Evolutionary conservation across 257 asterid species (phyloP).

Genomic region (Solanum peruvianum): DNA sequence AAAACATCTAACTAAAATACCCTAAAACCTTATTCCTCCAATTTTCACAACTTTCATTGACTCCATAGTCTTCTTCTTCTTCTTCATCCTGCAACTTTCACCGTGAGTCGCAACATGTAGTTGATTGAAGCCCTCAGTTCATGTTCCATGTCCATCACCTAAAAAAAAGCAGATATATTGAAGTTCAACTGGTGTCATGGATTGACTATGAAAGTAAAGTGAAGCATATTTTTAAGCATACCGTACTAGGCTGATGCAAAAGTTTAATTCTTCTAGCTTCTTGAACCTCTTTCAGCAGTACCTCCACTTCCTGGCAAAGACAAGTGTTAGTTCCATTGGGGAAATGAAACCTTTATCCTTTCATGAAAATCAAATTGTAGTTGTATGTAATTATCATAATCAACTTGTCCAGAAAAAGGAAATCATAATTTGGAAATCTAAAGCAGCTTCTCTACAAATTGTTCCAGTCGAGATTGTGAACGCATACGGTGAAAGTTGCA

Average conservation of each 20-base stretch:
- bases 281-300: conserved; percentile 82
- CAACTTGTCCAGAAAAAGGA: not conserved
- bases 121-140: conserved; percentile 49
- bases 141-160: conserved; percentile 96
- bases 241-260: conserved; percentile 67
- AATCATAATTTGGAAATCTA: not conserved
- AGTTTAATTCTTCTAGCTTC: conserved; percentile 75
- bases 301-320: conserved; percentile 39
- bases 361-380: not conserved
- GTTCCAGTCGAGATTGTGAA: too few relatives aligned
- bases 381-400: not conserved
- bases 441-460: not conserved
- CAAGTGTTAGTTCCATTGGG: not conserved
- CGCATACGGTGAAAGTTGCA: too few relatives aligned
- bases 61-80: too few relatives aligned
- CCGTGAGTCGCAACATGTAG: not conserved
- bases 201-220: not conserved
- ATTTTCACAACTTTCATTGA: too few relatives aligned
- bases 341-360: not conserved
- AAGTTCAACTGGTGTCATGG: not conserved
- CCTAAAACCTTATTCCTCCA: too few relatives aligned
- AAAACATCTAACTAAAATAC: too few relatives aligned
- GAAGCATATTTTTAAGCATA: not conserved
- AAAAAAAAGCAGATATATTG: not conserved
- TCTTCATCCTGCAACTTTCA: too few relatives aligned